Percentiles rank a stretch among this genome's conserved stretches.
Conservation (phyloP, 345 rosid genomes). For the Reutealis trisperma region DNA sequence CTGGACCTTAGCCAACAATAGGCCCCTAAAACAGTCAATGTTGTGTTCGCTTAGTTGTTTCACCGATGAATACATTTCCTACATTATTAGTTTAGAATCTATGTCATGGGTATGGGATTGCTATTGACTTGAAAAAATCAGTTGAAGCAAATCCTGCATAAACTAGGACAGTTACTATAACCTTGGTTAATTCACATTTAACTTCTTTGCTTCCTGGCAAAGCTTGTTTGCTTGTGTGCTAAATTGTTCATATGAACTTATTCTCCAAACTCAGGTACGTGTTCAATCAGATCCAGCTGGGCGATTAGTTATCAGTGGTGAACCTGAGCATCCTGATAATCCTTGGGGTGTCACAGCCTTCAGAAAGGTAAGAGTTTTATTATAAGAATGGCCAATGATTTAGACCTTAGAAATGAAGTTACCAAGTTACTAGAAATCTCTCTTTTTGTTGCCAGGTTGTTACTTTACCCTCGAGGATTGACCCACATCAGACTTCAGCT, state of each 20-base stretch:
- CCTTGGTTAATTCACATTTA: background rate
- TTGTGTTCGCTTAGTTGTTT: background rate
- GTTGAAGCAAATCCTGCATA: background rate
- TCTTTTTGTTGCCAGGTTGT: slow-evolving; percentile 47
- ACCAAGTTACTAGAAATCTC: background rate
- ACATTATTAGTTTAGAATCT: background rate
- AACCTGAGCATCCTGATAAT: slow-evolving; percentile 64
- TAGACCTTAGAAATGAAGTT: background rate
- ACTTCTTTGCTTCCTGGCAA: background rate
- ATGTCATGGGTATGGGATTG: background rate
- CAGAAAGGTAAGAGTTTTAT: slow-evolving; percentile 46
- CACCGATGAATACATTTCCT: background rate
- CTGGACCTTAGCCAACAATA: background rate
- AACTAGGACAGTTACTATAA: background rate
- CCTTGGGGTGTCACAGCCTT: slow-evolving; percentile 80
- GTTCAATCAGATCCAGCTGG: slow-evolving; percentile 84
- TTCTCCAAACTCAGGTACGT: slow-evolving; percentile 51
- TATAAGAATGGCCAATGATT: background rate
- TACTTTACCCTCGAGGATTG: slow-evolving; percentile 61
- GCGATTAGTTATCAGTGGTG: slow-evolving; percentile 63
- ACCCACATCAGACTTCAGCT: slow-evolving; percentile 68
- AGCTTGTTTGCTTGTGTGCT: no score
- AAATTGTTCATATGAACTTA: background rate
- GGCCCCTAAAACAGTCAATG: background rate
- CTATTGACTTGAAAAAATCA: background rate